These are phyloP conservation scores for Sclerotiophoma versabilis DNA, from an alignment of 2,329 filamentous ascomycete genomes.

Conservation along the genomic window DNA sequence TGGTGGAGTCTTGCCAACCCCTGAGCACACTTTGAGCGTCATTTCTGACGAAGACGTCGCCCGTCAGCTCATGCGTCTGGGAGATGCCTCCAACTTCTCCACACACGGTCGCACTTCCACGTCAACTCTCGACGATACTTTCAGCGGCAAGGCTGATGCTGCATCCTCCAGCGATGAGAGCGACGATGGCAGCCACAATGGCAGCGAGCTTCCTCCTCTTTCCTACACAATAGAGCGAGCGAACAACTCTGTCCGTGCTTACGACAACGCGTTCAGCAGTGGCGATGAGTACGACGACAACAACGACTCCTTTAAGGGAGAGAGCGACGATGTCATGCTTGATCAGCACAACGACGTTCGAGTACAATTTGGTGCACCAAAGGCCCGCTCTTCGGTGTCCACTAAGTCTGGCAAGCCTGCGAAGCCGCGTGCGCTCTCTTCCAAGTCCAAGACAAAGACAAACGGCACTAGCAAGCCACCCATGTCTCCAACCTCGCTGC, in stretches of 20 bases:
- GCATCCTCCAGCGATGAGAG: slow-evolving; percentile 60
- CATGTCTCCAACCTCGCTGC: slow-evolving; percentile 67
- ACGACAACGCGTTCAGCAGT: slow-evolving; percentile 61
- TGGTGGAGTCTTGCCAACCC: slow-evolving; percentile 79
- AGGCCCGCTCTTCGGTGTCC: slow-evolving; percentile 48
- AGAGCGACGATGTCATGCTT: slow-evolving; percentile 57
- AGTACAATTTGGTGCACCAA: slow-evolving; percentile 52
- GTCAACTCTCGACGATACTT: slow-evolving; percentile 90
- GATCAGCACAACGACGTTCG: slow-evolving; percentile 48
- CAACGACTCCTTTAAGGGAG: slow-evolving; percentile 62
- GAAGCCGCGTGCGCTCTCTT: slow-evolving; percentile 52
- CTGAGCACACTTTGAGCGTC: slow-evolving; percentile 96
- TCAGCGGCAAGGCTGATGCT: slow-evolving; percentile 86
- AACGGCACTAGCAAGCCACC: slow-evolving; percentile 52
- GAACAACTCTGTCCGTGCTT: slow-evolving; percentile 53
- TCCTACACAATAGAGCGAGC: slow-evolving; percentile 35
- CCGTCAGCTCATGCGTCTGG: slow-evolving; percentile 93
- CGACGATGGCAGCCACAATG: slow-evolving; percentile 75
- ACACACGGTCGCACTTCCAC: slow-evolving; percentile 86
- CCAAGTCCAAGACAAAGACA: slow-evolving; percentile 60
- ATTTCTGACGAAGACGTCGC: slow-evolving; percentile 99
- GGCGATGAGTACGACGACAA: slow-evolving; percentile 65
- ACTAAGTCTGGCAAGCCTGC: slow-evolving; percentile 51
- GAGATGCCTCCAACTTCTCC: slow-evolving; percentile 91
- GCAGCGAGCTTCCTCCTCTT: slow-evolving; percentile 51